Percentiles rank a stretch among this genome's conserved stretches.
Evolutionary conservation across 441 rosid species (phyloP).

Genomic region (Adansonia rubrostipa): DNA sequence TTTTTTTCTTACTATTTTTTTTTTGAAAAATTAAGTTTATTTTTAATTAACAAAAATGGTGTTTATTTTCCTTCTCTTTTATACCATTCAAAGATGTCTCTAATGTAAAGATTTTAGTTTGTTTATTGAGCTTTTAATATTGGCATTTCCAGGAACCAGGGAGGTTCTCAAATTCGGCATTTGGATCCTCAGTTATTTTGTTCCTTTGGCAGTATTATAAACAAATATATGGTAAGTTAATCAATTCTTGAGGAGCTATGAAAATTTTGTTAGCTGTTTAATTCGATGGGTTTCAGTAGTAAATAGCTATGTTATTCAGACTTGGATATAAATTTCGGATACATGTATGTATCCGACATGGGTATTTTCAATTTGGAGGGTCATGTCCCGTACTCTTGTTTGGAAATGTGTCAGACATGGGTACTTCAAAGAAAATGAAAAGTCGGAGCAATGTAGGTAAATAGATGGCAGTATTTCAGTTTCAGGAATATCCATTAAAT

Average conservation of each 20-base stretch:
- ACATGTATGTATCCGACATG: too few species aligned
- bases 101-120: not conserved
- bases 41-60: not conserved
- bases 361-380: too few species aligned
- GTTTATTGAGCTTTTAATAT: not conserved
- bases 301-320: too few species aligned
- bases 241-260: not conserved
- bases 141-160: conserved; percentile 31
- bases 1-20: not conserved
- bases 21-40: not conserved
- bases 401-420: too few species aligned
- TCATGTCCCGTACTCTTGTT: too few species aligned
- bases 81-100: conserved; percentile 21
- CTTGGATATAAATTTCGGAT: too few species aligned
- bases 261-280: not conserved
- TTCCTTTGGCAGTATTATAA: not conserved
- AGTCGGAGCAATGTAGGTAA: not conserved
- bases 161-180: not conserved
- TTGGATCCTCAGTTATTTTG: not conserved
- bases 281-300: not conserved
- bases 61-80: not conserved
- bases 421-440: too few species aligned
- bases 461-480: conserved; percentile 13
- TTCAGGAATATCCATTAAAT: conserved; percentile 1
- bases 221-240: conserved; percentile 24